These are phyloP conservation scores for Phytophthora pinifolia DNA, from an alignment of 352 stramenopile species.

Conservation along the genomic window DNA sequence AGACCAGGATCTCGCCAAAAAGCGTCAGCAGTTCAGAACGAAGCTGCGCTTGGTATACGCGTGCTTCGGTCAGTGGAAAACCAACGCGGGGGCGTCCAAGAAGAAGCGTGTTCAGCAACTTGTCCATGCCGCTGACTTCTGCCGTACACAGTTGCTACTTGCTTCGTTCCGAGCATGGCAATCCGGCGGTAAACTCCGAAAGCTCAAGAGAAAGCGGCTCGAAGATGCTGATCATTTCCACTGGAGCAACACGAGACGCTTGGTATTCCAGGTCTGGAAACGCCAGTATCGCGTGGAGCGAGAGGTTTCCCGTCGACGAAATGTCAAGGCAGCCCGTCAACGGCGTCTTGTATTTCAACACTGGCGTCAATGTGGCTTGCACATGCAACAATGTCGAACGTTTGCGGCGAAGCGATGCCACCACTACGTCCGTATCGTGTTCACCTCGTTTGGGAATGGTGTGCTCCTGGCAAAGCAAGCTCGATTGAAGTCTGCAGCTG, in stretches of 20 bases:
- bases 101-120: slow-evolving; percentile 9
- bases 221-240: slow-evolving; percentile 13
- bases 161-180: slow-evolving; percentile 11
- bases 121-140: slow-evolving; percentile 8
- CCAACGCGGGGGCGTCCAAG: not conserved
- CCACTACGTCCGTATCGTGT: slow-evolving; percentile 3
- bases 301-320: slow-evolving; percentile 18
- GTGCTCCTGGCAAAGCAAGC: not conserved
- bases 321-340: not conserved
- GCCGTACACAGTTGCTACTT: slow-evolving; percentile 5
- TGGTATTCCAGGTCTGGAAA: slow-evolving; percentile 14
- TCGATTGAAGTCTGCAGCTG: not conserved
- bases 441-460: slow-evolving; percentile 11
- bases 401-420: slow-evolving; percentile 8
- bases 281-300: slow-evolving; percentile 13
- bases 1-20: slow-evolving; percentile 2
- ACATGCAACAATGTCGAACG: slow-evolving; percentile 14
- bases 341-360: slow-evolving; percentile 12
- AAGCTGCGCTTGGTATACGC: slow-evolving; percentile 25
- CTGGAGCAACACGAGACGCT: slow-evolving; percentile 3
- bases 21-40: slow-evolving; percentile 24
- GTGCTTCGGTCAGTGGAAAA: slow-evolving; percentile 30
- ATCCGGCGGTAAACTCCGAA: not conserved
- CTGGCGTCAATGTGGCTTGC: slow-evolving; percentile 17
- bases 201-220: slow-evolving; percentile 8